Conservation (phyloP, 2,329 filamentous ascomycete genomes). For the Alternaria arbusti region DNA sequence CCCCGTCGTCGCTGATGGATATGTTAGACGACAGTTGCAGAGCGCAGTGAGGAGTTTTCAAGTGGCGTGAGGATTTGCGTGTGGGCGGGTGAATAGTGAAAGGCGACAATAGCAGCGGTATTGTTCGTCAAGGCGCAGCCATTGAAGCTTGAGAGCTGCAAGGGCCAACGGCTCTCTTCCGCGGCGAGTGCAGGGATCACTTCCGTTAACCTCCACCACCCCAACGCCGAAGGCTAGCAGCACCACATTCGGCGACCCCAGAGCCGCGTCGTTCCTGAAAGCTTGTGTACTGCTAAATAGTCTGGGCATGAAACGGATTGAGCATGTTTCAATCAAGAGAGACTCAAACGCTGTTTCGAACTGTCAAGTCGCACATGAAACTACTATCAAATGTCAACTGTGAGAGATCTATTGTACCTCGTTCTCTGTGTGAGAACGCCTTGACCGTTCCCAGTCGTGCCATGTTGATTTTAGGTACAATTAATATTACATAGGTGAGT, state of each 20-base stretch:
- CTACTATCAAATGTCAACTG: neutral
- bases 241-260: neutral
- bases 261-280: neutral
- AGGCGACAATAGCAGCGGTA: neutral
- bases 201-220: conserved; percentile 7
- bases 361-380: neutral
- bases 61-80: neutral
- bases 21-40: neutral
- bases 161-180: conserved; percentile 21
- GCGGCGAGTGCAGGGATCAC: conserved; percentile 21
- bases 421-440: conserved; percentile 17
- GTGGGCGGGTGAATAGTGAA: neutral
- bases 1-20: neutral
- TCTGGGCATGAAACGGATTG: neutral
- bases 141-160: conserved; percentile 13
- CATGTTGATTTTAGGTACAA: conserved; percentile 12
- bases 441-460: conserved; percentile 12
- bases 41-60: neutral
- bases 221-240: neutral
- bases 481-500: conserved; percentile 35
- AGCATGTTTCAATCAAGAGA: neutral
- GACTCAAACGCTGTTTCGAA: neutral
- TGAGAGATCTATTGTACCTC: neutral
- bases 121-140: conserved; percentile 7
- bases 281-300: neutral